Base-by-base conservation (phyloP, 768 basidiomycete genomes). In the Mycena polygramma region DNA sequence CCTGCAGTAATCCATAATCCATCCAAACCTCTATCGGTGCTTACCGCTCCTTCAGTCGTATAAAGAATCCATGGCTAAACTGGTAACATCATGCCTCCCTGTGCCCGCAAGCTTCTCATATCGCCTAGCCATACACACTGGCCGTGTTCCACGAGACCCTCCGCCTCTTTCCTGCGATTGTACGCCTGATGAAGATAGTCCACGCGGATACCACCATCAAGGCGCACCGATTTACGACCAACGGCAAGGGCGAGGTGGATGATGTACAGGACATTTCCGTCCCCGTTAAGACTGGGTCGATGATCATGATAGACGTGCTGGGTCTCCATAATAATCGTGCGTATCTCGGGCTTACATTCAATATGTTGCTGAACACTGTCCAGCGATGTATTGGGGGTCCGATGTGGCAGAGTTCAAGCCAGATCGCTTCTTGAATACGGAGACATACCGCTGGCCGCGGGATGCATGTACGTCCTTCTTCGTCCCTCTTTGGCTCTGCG, bases 371-470 rank as follows among this genome's bases (percentile, higher is more conserved):
- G 41, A 41, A 41, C 20, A 43, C 22, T 17, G 19, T 4, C 55
- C 53, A 89, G 87, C 85, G 4, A 76, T 86, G 20, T 80, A 85
- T 54, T 88, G 87, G 88, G 88, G 88, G 8, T 75, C 80, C 15
- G 86, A 88, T 61, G 79, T 65, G 0, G 75, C 68, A 13, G 80
- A 82, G 22, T 89, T 87, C 79, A 86, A 77, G 54, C 87, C 87
- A 0, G 84, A 85, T 53, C 82, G 85, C 0, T 89, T 88, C 74
- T 79, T 89, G 35, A 87, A 88, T 60, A 87, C 85, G 0, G 81
- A 81, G 7, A 77, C 80, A 1, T 88, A 88, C 63, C 80, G 80
- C 37, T 89, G 87, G 87, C 87, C 86, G 17, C 83, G 87, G 26
- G 81, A 87, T 63, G 87, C 85, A 17, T 87, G 86, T 86, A 65